Evolutionary conservation across 345 rosid genomes (phyloP).

Genomic region (Eucalyptus erythrocorys): DNA sequence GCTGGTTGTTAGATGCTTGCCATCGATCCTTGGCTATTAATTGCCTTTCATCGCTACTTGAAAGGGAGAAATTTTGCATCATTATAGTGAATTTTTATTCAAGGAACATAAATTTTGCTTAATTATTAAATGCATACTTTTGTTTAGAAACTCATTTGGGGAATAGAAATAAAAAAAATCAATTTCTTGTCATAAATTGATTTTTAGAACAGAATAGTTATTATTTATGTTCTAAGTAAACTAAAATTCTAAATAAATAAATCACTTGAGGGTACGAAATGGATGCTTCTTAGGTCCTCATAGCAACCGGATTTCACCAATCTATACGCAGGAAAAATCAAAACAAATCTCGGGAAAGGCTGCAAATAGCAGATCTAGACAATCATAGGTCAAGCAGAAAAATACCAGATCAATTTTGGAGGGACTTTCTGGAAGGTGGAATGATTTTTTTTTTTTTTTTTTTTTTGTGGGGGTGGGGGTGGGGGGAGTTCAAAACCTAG

Average conservation of each 20-base stretch:
- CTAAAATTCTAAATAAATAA: neutral
- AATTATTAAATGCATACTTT: accelerated
- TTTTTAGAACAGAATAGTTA: too few species aligned
- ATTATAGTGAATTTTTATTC: too few species aligned
- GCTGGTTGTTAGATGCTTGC: accelerated
- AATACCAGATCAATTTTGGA: neutral
- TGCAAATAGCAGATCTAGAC: neutral
- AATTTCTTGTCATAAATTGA: too few species aligned
- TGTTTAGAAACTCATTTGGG: accelerated
- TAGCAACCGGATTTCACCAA: neutral
- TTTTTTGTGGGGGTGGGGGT: too few species aligned
- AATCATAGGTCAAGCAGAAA: neutral
- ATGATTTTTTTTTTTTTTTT: neutral
- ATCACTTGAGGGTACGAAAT: neutral
- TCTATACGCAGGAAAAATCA: neutral
- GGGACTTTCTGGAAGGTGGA: neutral
- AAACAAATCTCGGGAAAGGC: neutral
- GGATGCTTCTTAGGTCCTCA: neutral
- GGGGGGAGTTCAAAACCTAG: neutral
- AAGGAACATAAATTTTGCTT: too few species aligned
- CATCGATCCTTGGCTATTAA: too few species aligned
- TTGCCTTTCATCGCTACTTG: too few species aligned
- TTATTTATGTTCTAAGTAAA: neutral
- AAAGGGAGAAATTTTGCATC: accelerated
- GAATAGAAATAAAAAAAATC: too few species aligned